Base-by-base conservation (phyloP, 2,329 filamentous ascomycete species). In the Claviceps sorghi region DNA sequence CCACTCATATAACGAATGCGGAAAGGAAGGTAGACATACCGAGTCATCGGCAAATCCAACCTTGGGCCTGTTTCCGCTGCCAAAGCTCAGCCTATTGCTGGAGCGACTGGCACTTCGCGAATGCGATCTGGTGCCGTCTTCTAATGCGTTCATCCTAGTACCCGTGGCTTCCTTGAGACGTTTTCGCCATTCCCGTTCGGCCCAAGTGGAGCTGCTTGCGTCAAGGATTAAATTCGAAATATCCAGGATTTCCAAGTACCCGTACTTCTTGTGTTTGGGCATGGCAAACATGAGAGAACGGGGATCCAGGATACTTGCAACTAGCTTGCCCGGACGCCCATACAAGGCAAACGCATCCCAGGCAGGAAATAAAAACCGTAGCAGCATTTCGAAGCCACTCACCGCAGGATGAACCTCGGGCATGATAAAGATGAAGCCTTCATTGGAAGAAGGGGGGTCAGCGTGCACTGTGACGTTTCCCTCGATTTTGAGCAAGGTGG, bases 351-450 rank as follows among this genome's bases (percentile, higher is more conserved):
- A 98, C 0, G 88, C 88, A 65, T 98, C 93, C 74, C 88, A 98
- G 0, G 89, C 87, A 0, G 93, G 93, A 65, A 98, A 94, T 13
- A 98, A 74, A 70, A 87, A 96, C 46, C 88, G 81, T 36, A 98
- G 74, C 76, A 98, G 84, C 76, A 94, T 96, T 67, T 97, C 93
- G 59, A 97, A 95, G 0, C 93, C 93, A 52, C 82, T 86, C 13
- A 98, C 86, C 19, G 88, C 90, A n/a, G 91, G 84, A 61, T 88
- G 88, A 1, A 85, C 80, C 66, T 98, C 93, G 4, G 93, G 93
- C 90, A 98, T 96, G 59, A 97, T 83, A 63, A 98, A 98, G 4
- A 98, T 88, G 61, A 96, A 96, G 0, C 93, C 93, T 65, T 98
- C 93, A 0, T 85, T 86, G 2, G 82, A 81, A 0, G 84, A 83